A percentile compares a stretch with the other conserved stretches of the same genome.
Evolutionary conservation across 2,329 filamentous ascomycete species (phyloP).

Genomic region (Chrysoporthe cubensis): DNA sequence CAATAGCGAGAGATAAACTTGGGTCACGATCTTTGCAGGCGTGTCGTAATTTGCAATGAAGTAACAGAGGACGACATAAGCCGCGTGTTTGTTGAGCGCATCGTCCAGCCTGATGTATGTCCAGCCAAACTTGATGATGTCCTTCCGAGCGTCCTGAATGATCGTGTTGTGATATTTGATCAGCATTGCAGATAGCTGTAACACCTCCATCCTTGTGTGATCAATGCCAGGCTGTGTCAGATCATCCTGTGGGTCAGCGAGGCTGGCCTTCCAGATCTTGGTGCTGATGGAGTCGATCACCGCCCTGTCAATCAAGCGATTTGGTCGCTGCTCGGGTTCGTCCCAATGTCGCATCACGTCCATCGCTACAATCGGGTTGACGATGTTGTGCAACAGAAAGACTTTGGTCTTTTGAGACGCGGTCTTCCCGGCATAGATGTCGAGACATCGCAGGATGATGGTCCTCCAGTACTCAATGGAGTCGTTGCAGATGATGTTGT

Average conservation of each 20-base stretch:
- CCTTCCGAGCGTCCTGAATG: slow-evolving; percentile 89
- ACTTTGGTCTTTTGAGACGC: slow-evolving; percentile 89
- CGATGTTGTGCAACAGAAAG: slow-evolving; percentile 87
- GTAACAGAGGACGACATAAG: slow-evolving; percentile 95
- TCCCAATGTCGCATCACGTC: slow-evolving; percentile 87
- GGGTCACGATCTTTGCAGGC: slow-evolving; percentile 90
- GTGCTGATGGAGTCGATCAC: slow-evolving; percentile 90
- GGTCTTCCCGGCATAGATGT: slow-evolving; percentile 78
- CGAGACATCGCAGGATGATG: slow-evolving; percentile 82
- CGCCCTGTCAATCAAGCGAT: slow-evolving; percentile 78
- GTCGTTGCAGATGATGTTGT: slow-evolving; percentile 79
- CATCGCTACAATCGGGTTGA: slow-evolving; percentile 96
- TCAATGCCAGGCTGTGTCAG: slow-evolving; percentile 84
- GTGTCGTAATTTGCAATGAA: slow-evolving; percentile 98
- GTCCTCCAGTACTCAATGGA: slow-evolving; percentile 85
- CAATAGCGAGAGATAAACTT: slow-evolving; percentile 90
- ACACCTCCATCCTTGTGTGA: slow-evolving; percentile 91
- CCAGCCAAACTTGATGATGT: slow-evolving; percentile 99
- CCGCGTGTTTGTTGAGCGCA: slow-evolving; percentile 98
- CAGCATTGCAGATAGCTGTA: slow-evolving; percentile 92
- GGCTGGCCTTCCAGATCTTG: slow-evolving; percentile 90
- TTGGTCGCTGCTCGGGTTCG: slow-evolving; percentile 51
- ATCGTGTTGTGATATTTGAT: slow-evolving; percentile 92
- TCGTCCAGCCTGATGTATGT: slow-evolving; percentile 98
- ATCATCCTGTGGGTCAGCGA: slow-evolving; percentile 82